phyloP scores from a whole-genome alignment of 2,329 filamentous ascomycete genomes.

The Bertia moriformis region DNA sequence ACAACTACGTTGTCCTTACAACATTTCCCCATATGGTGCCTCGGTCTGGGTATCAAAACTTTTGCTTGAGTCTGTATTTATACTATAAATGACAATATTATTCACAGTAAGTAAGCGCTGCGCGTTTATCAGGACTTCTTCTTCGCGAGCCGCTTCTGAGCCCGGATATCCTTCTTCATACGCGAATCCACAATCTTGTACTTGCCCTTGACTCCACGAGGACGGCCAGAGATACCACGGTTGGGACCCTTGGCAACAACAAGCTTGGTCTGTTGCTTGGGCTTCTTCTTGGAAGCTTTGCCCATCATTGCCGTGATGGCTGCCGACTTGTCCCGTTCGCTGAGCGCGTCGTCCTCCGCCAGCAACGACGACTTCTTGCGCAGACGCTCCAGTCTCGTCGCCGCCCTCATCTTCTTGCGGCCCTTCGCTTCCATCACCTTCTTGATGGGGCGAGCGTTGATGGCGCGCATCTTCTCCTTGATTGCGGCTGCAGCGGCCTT shows the following conservation, averaged over 20 bases:
- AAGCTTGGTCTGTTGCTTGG: conserved; percentile 67
- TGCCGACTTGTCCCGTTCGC: conserved; percentile 87
- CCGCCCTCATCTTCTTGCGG: conserved; percentile 91
- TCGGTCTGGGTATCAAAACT: no score
- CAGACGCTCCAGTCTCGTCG: conserved; percentile 79
- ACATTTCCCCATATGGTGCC: no score
- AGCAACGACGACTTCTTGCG: conserved; percentile 93
- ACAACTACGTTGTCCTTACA: no score
- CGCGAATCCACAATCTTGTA: conserved; percentile 95
- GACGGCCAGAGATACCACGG: conserved; percentile 70
- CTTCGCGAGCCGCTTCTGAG: conserved; percentile 63
- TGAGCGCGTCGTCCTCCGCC: conserved; percentile 78
- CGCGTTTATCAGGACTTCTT: no score
- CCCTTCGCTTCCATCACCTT: conserved; percentile 95
- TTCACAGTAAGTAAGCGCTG: no score
- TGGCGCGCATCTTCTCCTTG: conserved; percentile 80
- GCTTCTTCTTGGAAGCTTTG: conserved; percentile 74
- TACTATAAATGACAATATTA: no score
- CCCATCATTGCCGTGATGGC: conserved; percentile 70
- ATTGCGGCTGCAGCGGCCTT: conserved; percentile 82
- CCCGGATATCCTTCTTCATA: conserved; percentile 91
- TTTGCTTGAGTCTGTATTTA: no score
- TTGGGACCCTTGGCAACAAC: conserved; percentile 80
- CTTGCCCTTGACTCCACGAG: conserved; percentile 81
- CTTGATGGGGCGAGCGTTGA: conserved; percentile 95